Percentiles rank a stretch among this genome's conserved stretches.
phyloP scores from a whole-genome alignment of 306 rosid species.

The Senna siamea region DNA sequence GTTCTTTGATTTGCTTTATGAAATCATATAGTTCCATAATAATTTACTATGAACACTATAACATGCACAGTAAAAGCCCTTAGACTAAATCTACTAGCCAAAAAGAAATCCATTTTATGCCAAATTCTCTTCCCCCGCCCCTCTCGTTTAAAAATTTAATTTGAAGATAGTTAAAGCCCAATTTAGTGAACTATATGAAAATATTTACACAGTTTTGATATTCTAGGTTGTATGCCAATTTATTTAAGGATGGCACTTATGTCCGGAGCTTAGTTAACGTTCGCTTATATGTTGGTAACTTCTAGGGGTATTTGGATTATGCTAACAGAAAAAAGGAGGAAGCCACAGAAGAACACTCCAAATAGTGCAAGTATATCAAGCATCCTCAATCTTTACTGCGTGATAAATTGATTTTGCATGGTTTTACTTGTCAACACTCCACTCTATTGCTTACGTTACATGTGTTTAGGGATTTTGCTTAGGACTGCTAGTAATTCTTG shows the following conservation, averaged over 20 bases:
- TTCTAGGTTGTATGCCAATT: slow-evolving; percentile 14
- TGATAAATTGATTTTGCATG: not conserved
- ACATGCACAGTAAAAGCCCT: too few relatives aligned
- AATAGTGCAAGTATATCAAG: slow-evolving; percentile 36
- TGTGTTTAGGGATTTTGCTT: not conserved
- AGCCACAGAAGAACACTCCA: slow-evolving; percentile 31
- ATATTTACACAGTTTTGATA: not conserved
- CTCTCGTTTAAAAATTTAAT: not conserved
- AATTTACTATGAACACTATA: too few relatives aligned
- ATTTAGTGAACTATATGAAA: not conserved
- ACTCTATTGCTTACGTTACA: slow-evolving; percentile 4
- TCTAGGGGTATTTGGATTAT: slow-evolving; percentile 84
- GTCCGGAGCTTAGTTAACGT: not conserved
- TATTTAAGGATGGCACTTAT: not conserved
- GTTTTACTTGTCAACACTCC: slow-evolving; percentile 15
- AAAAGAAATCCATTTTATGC: not conserved
- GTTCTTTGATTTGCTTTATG: slow-evolving; percentile 29
- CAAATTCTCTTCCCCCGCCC: not conserved
- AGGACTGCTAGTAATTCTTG: too few relatives aligned
- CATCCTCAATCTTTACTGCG: slow-evolving; percentile 28
- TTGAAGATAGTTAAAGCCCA: not conserved
- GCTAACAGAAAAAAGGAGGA: slow-evolving; percentile 54
- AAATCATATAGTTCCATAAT: not conserved
- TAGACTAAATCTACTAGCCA: not conserved
- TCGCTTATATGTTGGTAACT: slow-evolving; percentile 26